Base-by-base conservation (phyloP, 2,329 filamentous ascomycete species). In the Penicillium oxalicum region DNA sequence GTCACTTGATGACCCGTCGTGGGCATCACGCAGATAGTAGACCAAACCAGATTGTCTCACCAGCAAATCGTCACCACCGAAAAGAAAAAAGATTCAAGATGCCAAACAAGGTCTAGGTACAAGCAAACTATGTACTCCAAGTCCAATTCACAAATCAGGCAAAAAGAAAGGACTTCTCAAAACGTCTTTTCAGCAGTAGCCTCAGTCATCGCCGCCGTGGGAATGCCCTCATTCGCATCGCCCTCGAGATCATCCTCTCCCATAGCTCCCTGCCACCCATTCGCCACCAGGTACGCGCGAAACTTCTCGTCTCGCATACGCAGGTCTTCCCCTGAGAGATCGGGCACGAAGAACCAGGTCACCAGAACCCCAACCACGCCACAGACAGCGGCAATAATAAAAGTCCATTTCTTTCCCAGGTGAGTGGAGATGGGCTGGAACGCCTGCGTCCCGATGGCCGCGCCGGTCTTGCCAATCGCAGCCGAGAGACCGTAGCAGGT, bases 401-500 rank as follows among this genome's bases (percentile, higher is more conserved):
- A 77, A 0, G 75, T 77, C 73, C 73, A 77, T 32, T 66, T 66
- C 55, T 77, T 74, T 0, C 75, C 74, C 1, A 77, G 61, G 35
- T 71, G 60, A 5, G 59, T 61, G 45, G 75, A 66, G 27, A 77
- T 75, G 0, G 74, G 75, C 4, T 68, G 74, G 44, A 78, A 77
- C 0, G 72, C 76, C 47, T 78, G 70, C 1, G 74, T 78, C 0
- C 76, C 77, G 4, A 79, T 55, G 0, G 76, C 77, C 0, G 75
- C 77, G 0, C 76, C 77, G 0, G 74, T 68, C 51, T 79, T 79
- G 1, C 76, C 76, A 27, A 78, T 56, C 0, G 75, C 77, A 0
- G 76, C 76, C 2, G 72, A 73, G n/a, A 78, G 56, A 0, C 76
- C 76, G 45, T 77, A 77, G 39, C 74, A 76, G 7, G 72, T 75